Conservation (phyloP, 2,329 filamentous ascomycete species). For the Cladosporium sp. region DNA sequence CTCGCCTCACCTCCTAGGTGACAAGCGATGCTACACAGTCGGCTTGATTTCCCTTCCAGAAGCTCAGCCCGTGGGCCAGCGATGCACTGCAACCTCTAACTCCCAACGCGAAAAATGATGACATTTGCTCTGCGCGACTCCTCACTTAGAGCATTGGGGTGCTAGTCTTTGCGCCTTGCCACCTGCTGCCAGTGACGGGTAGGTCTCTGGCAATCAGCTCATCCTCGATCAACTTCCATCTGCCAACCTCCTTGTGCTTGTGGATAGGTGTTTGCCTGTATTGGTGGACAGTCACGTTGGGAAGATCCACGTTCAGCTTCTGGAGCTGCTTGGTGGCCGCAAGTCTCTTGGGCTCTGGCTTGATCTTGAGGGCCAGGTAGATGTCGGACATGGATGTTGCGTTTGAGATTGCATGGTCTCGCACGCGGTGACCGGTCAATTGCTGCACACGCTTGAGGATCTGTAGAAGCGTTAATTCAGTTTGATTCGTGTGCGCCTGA, state of each 20-base stretch:
- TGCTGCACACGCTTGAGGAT: constrained; percentile 76
- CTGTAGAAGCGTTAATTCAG: constrained; percentile 44
- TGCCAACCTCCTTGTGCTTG: constrained; percentile 65
- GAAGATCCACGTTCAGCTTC: constrained; percentile 48
- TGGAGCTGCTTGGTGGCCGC: constrained; percentile 53
- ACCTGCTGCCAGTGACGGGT: constrained; percentile 47
- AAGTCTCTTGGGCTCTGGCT: constrained; percentile 52
- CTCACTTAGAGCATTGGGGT: neutral
- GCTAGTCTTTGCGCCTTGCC: constrained; percentile 9
- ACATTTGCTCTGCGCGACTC: neutral
- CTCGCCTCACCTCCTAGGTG: neutral
- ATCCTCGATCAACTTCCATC: constrained; percentile 75
- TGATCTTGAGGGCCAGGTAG: constrained; percentile 32
- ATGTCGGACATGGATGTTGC: constrained; percentile 35
- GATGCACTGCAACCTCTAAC: neutral
- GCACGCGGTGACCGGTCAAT: constrained; percentile 70
- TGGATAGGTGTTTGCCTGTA: constrained; percentile 66
- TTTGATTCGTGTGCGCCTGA: neutral
- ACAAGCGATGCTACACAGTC: constrained; percentile 1
- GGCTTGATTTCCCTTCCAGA: neutral
- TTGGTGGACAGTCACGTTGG: constrained; percentile 67
- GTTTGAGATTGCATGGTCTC: constrained; percentile 61
- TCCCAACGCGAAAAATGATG: neutral
- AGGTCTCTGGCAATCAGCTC: constrained; percentile 62
- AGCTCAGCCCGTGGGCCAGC: neutral